Evolutionary conservation across 2,329 filamentous ascomycete species (phyloP).

Genomic region (Penicillium sp.): DNA sequence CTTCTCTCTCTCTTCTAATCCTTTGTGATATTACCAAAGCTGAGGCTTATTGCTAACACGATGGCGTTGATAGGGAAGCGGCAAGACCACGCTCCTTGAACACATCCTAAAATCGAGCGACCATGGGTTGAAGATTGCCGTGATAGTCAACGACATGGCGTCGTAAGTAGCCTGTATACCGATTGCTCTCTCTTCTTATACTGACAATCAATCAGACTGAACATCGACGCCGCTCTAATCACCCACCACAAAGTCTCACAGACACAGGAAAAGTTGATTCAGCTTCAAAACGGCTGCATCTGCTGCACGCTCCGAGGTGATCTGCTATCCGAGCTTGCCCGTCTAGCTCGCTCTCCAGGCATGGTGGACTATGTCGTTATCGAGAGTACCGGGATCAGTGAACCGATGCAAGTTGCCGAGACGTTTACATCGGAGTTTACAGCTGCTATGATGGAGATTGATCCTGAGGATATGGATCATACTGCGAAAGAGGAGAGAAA

Average conservation of each 20-base stretch:
- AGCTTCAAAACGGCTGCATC: slow-evolving; percentile 70
- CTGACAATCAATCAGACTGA: slow-evolving; percentile 43
- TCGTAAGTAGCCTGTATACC: slow-evolving; percentile 35
- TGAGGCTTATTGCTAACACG: neutral
- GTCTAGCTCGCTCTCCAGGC: slow-evolving; percentile 54
- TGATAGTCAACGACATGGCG: slow-evolving; percentile 71
- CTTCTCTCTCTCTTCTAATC: slow-evolving; percentile 18
- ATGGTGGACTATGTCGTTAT: slow-evolving; percentile 69
- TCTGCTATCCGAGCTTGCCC: slow-evolving; percentile 65
- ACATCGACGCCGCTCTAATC: slow-evolving; percentile 62
- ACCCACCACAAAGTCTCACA: slow-evolving; percentile 55
- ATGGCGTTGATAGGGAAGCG: slow-evolving; percentile 52
- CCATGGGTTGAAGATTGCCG: slow-evolving; percentile 65
- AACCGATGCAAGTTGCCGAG: slow-evolving; percentile 70
- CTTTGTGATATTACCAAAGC: slow-evolving; percentile 11
- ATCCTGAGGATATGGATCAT: slow-evolving; percentile 42
- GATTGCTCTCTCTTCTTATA: neutral
- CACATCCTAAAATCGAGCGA: slow-evolving; percentile 62
- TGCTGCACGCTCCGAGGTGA: slow-evolving; percentile 72
- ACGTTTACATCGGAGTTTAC: slow-evolving; percentile 61
- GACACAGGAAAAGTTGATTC: slow-evolving; percentile 62
- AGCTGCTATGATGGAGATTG: slow-evolving; percentile 45
- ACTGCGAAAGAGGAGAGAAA: slow-evolving; percentile 36
- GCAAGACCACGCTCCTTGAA: slow-evolving; percentile 67
- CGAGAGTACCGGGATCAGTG: slow-evolving; percentile 68